Conservation (phyloP, 2,329 filamentous ascomycete species). For the Rachicladosporium sp. region DNA sequence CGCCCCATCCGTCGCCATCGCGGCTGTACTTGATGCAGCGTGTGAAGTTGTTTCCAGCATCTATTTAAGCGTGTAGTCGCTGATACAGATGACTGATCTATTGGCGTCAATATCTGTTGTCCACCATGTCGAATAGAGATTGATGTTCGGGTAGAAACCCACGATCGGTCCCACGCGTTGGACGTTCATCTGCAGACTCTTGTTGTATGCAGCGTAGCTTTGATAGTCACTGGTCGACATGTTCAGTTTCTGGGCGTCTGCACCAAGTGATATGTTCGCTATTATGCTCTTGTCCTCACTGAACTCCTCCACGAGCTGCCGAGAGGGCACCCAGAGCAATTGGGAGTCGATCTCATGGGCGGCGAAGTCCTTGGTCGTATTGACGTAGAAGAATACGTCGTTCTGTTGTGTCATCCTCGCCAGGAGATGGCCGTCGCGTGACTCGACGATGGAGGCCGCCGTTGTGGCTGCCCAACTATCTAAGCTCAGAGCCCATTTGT, state of each 20-base stretch:
- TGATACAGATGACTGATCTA: conserved; percentile 7
- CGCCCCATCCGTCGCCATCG: no score
- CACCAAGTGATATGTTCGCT: neutral
- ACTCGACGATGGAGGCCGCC: no score
- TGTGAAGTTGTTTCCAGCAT: neutral
- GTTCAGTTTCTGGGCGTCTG: neutral
- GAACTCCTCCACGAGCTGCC: conserved; percentile 12
- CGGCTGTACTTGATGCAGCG: no score
- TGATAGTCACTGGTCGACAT: neutral
- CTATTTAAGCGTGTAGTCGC: conserved; percentile 2
- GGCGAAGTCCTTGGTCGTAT: no score
- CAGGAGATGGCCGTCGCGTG: no score
- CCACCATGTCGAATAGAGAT: neutral
- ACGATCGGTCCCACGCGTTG: conserved; percentile 10
- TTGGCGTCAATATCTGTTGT: conserved; percentile 5
- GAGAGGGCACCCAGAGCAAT: conserved; percentile 11
- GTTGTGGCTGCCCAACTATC: no score
- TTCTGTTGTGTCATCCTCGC: no score
- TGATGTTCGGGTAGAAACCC: conserved; percentile 1
- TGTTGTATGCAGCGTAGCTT: conserved; percentile 7
- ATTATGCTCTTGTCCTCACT: conserved; percentile 6
- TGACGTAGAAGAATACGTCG: no score
- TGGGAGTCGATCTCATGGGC: no score
- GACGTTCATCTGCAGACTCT: conserved; percentile 6
- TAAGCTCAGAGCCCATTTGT: no score